phyloP scores from a whole-genome alignment of 352 stramenopile genomes.

The Saprolegnia diclina region DNA sequence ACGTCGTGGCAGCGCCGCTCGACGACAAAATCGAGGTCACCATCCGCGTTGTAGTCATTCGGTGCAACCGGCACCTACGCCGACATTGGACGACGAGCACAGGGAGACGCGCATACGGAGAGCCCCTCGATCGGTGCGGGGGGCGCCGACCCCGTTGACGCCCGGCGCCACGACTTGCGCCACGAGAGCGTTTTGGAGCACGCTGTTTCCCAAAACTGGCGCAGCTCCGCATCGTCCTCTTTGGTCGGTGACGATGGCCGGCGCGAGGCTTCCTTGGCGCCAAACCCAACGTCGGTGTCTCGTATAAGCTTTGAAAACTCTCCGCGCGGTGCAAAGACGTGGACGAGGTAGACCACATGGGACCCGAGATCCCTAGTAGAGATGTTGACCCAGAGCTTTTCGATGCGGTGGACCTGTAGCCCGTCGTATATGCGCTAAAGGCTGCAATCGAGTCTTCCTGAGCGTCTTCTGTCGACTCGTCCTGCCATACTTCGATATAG shows the following conservation, averaged over 20 bases:
- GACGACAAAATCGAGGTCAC: conserved; percentile 16
- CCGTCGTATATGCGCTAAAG: conserved; percentile 12
- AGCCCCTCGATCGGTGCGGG: not conserved
- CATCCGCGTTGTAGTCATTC: not conserved
- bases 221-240: not conserved
- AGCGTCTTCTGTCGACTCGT: too few species aligned
- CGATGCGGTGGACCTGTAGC: not conserved
- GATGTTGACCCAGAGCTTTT: too few species aligned
- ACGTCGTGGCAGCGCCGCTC: conserved; percentile 20
- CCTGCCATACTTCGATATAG: too few species aligned
- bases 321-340: conserved; percentile 4
- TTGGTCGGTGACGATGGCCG: not conserved
- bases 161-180: not conserved
- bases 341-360: conserved; percentile 14
- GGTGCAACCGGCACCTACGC: too few species aligned
- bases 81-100: too few species aligned
- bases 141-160: not conserved
- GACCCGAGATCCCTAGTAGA: not conserved
- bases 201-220: not conserved
- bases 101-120: too few species aligned
- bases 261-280: not conserved
- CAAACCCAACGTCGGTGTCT: not conserved
- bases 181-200: not conserved
- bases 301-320: not conserved
- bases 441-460: too few species aligned